A percentile compares a stretch with the other conserved stretches of the same genome.
These are phyloP conservation scores for Phalaenopsis aphrodite DNA, from an alignment of 106 monocot species.

Conservation along the genomic window DNA sequence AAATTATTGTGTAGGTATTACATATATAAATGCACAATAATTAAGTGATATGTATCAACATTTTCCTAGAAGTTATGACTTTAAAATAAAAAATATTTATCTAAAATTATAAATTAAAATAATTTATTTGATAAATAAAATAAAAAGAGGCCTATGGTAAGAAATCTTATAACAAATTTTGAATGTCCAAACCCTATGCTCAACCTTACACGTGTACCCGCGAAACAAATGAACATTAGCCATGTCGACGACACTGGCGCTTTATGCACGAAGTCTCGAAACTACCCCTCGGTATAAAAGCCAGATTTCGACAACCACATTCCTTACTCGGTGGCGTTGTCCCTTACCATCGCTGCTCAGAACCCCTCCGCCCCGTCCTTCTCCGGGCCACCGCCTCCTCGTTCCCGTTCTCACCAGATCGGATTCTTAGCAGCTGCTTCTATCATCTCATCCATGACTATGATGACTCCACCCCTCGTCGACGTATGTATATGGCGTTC, in stretches of 20 bases:
- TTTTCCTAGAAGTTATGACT: too few relatives aligned
- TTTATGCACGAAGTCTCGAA: not conserved
- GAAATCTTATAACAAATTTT: too few relatives aligned
- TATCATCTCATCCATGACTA: slow-evolving; percentile 33
- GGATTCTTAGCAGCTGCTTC: slow-evolving; percentile 14
- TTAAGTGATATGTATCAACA: too few relatives aligned
- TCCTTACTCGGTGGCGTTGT: not conserved
- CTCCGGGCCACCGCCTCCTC: not conserved
- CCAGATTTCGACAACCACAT: not conserved
- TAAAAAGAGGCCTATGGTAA: too few relatives aligned
- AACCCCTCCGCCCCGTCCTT: not conserved
- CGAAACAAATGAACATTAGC: too few relatives aligned
- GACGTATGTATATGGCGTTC: slow-evolving; percentile 25
- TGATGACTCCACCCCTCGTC: slow-evolving; percentile 50
- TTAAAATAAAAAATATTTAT: too few relatives aligned
- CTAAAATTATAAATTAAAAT: too few relatives aligned
- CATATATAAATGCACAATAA: too few relatives aligned
- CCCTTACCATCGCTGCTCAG: not conserved
- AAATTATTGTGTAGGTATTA: too few relatives aligned
- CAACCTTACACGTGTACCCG: too few relatives aligned
- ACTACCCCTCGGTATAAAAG: not conserved
- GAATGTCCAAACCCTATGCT: too few relatives aligned
- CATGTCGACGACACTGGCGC: not conserved
- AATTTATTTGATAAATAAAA: too few relatives aligned
- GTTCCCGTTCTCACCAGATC: not conserved